These are phyloP conservation scores for Diaporthe citriasiana DNA, from an alignment of 2,329 filamentous ascomycete genomes.

Conservation along the genomic window DNA sequence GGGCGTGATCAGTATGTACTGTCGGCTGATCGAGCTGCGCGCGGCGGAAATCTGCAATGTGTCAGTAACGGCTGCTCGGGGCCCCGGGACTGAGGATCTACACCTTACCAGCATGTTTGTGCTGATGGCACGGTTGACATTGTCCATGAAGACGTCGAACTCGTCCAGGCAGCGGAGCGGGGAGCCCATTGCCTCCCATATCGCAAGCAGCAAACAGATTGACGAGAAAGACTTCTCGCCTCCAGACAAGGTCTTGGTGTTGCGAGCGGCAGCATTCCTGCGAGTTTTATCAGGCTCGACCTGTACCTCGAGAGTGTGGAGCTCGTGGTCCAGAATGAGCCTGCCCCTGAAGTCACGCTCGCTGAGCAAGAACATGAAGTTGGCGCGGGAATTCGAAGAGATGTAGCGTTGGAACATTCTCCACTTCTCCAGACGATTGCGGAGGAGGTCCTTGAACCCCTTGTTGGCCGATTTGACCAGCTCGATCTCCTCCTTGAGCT, in stretches of 20 bases:
- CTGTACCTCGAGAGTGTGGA: constrained; percentile 82
- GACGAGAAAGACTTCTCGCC: constrained; percentile 99
- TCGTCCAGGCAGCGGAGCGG: constrained; percentile 96
- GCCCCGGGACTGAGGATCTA: background rate
- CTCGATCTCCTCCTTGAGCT: constrained; percentile 59
- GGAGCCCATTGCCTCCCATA: constrained; percentile 99
- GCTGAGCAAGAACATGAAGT: constrained; percentile 89
- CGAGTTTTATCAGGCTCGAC: constrained; percentile 81
- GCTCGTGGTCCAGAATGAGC: constrained; percentile 81
- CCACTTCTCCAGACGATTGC: constrained; percentile 81
- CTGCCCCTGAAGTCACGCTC: constrained; percentile 91
- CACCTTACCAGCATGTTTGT: constrained; percentile 89
- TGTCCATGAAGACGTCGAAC: constrained; percentile 99
- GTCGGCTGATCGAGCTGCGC: constrained; percentile 86
- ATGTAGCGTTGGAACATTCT: constrained; percentile 86
- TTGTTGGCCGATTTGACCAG: constrained; percentile 59
- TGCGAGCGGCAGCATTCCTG: constrained; percentile 78
- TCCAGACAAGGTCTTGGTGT: constrained; percentile 92
- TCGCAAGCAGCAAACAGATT: constrained; percentile 89
- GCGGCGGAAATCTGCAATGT: constrained; percentile 80
- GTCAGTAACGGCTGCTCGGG: constrained; percentile 43
- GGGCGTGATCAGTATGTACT: constrained; percentile 97
- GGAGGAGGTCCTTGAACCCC: constrained; percentile 71
- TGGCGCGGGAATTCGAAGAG: constrained; percentile 85
- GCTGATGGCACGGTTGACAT: constrained; percentile 91